Evolutionary conservation across 2,329 filamentous ascomycete genomes (phyloP).

Genomic region (Helminthosporium solani): DNA sequence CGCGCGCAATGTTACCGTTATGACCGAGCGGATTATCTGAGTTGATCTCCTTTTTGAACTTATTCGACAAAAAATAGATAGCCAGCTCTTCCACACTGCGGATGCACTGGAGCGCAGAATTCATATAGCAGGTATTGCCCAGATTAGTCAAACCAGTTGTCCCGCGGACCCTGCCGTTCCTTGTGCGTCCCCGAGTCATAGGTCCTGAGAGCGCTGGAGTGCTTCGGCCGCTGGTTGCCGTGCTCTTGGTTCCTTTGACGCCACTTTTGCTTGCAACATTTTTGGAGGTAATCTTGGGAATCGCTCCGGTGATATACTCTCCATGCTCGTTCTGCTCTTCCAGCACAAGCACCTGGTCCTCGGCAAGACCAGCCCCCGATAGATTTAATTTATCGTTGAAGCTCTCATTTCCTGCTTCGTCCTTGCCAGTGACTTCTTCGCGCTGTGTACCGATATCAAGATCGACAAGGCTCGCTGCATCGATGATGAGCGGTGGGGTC

Average conservation of each 20-base stretch:
- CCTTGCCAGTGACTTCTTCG: constrained; percentile 63
- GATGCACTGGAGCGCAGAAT: constrained; percentile 92
- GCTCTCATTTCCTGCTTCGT: constrained; percentile 71
- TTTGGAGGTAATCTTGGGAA: constrained; percentile 46
- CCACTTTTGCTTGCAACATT: constrained; percentile 52
- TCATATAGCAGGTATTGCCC: constrained; percentile 99
- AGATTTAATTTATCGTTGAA: constrained; percentile 75
- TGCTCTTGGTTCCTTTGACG: constrained; percentile 36
- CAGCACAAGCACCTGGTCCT: constrained; percentile 75
- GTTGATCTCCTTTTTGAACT: constrained; percentile 72
- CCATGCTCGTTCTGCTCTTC: constrained; percentile 66
- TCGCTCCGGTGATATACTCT: constrained; percentile 57
- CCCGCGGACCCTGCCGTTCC: constrained; percentile 69
- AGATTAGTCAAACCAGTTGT: constrained; percentile 84
- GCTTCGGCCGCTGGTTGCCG: constrained; percentile 60
- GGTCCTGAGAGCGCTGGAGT: constrained; percentile 64
- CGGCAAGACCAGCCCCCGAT: constrained; percentile 65
- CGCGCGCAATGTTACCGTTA: constrained; percentile 79
- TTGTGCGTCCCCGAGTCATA: constrained; percentile 70
- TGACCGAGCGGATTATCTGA: constrained; percentile 81
- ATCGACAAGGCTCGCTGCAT: constrained; percentile 62
- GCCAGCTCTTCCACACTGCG: constrained; percentile 91
- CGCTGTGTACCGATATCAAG: constrained; percentile 65
- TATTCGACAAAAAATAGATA: constrained; percentile 71
- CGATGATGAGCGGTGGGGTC: constrained; percentile 57